Evolutionary conservation across 2,329 filamentous ascomycete genomes (phyloP).

Genomic region (Hymenoscyphus scutula): DNA sequence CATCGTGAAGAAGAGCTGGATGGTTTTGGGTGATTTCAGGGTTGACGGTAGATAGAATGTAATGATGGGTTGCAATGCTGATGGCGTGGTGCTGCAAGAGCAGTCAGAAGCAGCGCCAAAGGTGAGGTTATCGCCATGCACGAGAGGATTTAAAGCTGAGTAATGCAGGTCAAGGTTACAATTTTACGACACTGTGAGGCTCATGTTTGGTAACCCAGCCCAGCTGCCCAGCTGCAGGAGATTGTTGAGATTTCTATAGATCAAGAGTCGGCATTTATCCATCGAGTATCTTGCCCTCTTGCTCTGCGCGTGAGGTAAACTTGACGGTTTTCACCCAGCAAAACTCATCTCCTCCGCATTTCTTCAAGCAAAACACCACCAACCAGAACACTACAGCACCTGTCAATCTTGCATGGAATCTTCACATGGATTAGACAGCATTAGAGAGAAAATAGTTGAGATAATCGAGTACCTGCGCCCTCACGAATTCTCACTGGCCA

Average conservation of each 20-base stretch:
- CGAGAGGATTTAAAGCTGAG: background rate
- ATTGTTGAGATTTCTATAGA: background rate
- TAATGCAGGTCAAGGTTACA: background rate
- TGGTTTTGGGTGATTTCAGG: background rate
- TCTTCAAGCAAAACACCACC: background rate
- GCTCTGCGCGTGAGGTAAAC: background rate
- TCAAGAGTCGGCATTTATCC: background rate
- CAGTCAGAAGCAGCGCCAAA: background rate
- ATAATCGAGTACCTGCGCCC: no score
- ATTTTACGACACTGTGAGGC: background rate
- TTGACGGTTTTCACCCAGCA: background rate
- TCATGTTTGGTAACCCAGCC: no score
- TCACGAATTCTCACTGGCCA: background rate
- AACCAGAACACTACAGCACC: background rate
- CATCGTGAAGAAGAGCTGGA: conserved; percentile 11
- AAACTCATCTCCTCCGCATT: background rate
- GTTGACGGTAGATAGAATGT: background rate
- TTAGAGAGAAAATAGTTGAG: no score
- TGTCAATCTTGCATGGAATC: background rate
- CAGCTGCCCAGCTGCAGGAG: no score
- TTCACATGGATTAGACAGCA: no score
- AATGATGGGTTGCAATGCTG: background rate
- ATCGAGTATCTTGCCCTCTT: background rate
- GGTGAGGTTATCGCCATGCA: background rate
- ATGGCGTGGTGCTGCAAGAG: background rate